A percentile compares a stretch with the other conserved stretches of the same genome.
Conservation (phyloP, 2,329 filamentous ascomycete genomes). For the Pseudocercospora pini-densiflorae region DNA sequence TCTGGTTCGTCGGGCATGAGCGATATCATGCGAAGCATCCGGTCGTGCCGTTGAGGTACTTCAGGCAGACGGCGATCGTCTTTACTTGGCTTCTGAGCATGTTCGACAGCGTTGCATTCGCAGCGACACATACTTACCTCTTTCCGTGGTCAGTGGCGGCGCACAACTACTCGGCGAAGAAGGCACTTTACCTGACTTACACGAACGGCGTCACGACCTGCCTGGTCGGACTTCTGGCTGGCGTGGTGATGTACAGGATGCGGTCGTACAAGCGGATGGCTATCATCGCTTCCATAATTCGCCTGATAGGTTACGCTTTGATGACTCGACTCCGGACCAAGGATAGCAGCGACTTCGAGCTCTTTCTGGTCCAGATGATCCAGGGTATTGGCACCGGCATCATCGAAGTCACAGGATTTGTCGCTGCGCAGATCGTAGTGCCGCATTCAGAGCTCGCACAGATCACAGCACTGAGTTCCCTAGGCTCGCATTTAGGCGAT, state of each 20-base stretch:
- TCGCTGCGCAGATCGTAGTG: slow-evolving; percentile 46
- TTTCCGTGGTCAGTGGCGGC: slow-evolving; percentile 54
- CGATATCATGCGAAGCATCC: slow-evolving; percentile 50
- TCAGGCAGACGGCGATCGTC: slow-evolving; percentile 50
- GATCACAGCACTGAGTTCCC: slow-evolving; percentile 52
- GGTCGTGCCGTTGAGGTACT: slow-evolving; percentile 52
- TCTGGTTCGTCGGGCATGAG: slow-evolving; percentile 56
- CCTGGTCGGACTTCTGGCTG: slow-evolving; percentile 42
- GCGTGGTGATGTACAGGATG: slow-evolving; percentile 50
- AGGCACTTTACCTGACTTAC: slow-evolving; percentile 49
- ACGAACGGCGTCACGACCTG: slow-evolving; percentile 46
- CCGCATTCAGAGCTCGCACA: slow-evolving; percentile 54
- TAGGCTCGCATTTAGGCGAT: slow-evolving; percentile 38
- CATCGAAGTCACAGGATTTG: slow-evolving; percentile 43
- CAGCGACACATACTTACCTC: slow-evolving; percentile 54
- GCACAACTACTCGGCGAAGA: slow-evolving; percentile 46
- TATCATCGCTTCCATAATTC: slow-evolving; percentile 47
- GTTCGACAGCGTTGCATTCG: slow-evolving; percentile 51
- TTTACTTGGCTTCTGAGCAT: slow-evolving; percentile 47
- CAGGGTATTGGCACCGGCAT: slow-evolving; percentile 56
- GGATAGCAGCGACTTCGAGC: slow-evolving; percentile 50
- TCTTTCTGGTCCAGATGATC: slow-evolving; percentile 55
- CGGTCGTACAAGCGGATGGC: slow-evolving; percentile 55
- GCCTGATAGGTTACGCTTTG: slow-evolving; percentile 55
- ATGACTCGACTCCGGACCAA: slow-evolving; percentile 56